phyloP scores from a whole-genome alignment of 257 asterid genomes.

The Oldenlandia corymbosa region DNA sequence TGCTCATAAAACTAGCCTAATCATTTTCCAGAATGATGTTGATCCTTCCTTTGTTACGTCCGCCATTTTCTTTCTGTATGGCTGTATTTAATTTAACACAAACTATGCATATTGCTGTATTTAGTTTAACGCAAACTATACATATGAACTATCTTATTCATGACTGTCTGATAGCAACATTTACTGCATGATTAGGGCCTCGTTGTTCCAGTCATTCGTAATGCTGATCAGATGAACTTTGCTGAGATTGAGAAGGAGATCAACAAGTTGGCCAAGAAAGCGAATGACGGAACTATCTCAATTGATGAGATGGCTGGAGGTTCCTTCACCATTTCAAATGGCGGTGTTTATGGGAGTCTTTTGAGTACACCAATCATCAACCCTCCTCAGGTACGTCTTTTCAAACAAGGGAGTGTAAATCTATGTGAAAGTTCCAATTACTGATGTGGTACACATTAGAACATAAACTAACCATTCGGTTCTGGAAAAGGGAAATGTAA shows the following conservation, averaged over 20 bases:
- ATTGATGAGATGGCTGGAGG: constrained; percentile 99
- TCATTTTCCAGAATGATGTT: neutral
- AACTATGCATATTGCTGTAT: neutral
- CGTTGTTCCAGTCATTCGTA: constrained; percentile 93
- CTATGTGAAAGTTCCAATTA: too few species aligned
- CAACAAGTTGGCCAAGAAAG: constrained; percentile 87
- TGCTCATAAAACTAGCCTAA: too few species aligned
- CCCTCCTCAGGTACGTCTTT: constrained; percentile 82
- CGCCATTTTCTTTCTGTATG: neutral
- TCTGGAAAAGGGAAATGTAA: too few species aligned
- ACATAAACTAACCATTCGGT: too few species aligned
- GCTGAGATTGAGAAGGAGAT: constrained; percentile 95
- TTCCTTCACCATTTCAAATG: constrained; percentile 91
- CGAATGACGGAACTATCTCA: constrained; percentile 79
- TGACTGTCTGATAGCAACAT: constrained; percentile 2
- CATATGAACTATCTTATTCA: neutral
- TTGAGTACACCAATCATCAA: constrained; percentile 94
- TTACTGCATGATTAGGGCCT: constrained; percentile 58
- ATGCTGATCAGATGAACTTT: constrained; percentile 77
- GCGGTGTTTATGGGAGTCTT: constrained; percentile 98
- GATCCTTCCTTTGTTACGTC: neutral
- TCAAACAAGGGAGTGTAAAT: constrained; percentile 4
- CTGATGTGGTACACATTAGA: too few species aligned
- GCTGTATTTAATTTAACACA: neutral
- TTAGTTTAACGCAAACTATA: neutral